Conservation (phyloP, 2,329 filamentous ascomycete species). For the Trichoderma asperellum region DNA sequence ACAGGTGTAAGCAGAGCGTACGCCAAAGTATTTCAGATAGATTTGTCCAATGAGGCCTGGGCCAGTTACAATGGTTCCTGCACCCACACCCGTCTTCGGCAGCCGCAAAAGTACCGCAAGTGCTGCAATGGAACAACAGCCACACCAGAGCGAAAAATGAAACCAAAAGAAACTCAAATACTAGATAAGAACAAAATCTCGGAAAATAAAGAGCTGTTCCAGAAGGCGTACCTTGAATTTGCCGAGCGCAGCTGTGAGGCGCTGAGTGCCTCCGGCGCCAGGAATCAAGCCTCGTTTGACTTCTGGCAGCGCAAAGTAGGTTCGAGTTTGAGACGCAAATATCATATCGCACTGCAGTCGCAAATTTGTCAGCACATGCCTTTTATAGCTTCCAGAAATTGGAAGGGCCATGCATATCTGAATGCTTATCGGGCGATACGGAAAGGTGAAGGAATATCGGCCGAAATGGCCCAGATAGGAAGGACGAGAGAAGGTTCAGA, state of each 20-base stretch:
- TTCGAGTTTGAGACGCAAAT: constrained; percentile 40
- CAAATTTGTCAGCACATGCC: neutral
- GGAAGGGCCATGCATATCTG: constrained; percentile 20
- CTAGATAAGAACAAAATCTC: neutral
- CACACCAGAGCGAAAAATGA: neutral
- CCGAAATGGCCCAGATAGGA: constrained; percentile 5
- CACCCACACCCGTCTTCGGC: constrained; percentile 3
- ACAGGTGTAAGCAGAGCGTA: constrained; percentile 4
- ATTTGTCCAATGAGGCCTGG: neutral
- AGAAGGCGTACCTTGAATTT: constrained; percentile 45
- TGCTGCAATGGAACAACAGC: constrained; percentile 10
- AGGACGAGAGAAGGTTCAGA: neutral
- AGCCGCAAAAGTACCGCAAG: constrained; percentile 16
- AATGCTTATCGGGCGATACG: constrained; percentile 14
- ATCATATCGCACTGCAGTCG: constrained; percentile 45
- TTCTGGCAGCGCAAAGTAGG: constrained; percentile 47
- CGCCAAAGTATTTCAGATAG: neutral
- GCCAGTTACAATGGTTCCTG: constrained; percentile 3
- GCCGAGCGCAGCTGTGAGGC: constrained; percentile 46
- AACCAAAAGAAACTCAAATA: neutral
- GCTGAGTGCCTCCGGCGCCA: constrained; percentile 47
- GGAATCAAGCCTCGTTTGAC: constrained; percentile 48
- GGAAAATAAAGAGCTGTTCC: neutral
- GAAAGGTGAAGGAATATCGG: neutral
- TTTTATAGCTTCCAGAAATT: neutral